Base-by-base conservation (phyloP, 2,329 filamentous ascomycete genomes). In the Colletotrichum acutatum region DNA sequence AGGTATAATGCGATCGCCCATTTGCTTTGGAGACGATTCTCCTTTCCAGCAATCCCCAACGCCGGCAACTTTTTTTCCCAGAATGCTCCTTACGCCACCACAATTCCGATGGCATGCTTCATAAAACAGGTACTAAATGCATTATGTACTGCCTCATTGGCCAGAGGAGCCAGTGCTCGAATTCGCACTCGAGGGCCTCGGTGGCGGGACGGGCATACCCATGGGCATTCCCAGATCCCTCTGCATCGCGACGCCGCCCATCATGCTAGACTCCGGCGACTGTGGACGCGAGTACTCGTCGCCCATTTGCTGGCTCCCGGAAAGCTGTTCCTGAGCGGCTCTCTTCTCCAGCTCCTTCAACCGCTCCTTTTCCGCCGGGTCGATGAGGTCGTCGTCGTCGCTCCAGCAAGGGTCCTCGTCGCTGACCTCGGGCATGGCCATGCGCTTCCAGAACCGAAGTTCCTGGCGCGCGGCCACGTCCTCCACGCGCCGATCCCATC, bases 301-400 rank as follows among this genome's bases (percentile, higher is more conserved):
- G 34, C 80, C 81, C 54, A 80, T 77, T 57, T 80, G 77, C 66
- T 82, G 81, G 66, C 80, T 82, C 52, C 77, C 79, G 74, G 73
- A 79, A 76, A 83, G 69, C 53, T 83, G 79, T 61, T 83, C 81
- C 30, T 84, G 81, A 53, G 82, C 81, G 16, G 82, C 83, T 3
- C 83, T 82, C 79, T 85, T 85, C 78, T 89, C 86, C 59, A 89
- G 76, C 75, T 89, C 87, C 58, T 80, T 82, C 64, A 89, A 78
- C 49, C 90, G 83, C 76, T 86, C 83, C 84, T 92, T 92, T 82
- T 92, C 90, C 16, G 87, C 85, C 0, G 85, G 83, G 72, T 92
- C 90, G 30, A 92, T 85, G 26, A 92, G 80, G 76, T 92, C 90
- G 76, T 92, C 90, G 75, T 92, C 90, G 70, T 90, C 90, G 77